These are phyloP conservation scores for Flaveria floridana DNA, from an alignment of 140 eudicot species.

Conservation along the genomic window DNA sequence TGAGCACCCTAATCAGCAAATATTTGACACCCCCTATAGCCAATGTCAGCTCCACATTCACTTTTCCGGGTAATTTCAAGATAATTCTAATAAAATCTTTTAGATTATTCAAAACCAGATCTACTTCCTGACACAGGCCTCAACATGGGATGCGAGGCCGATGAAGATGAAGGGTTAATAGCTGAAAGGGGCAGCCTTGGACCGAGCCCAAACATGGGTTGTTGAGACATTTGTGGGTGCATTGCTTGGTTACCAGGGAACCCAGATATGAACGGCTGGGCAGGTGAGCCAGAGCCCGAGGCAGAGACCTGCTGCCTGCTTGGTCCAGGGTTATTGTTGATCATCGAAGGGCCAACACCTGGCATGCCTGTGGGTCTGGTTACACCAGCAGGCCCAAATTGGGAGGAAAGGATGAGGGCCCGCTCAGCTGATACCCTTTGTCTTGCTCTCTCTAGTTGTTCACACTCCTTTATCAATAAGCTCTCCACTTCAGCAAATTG, in stretches of 20 bases:
- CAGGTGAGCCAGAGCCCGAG: slow-evolving; percentile 32
- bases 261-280: slow-evolving; percentile 66
- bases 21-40: slow-evolving; percentile 21
- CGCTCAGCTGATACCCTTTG: slow-evolving; percentile 78
- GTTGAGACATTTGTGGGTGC: slow-evolving; percentile 70
- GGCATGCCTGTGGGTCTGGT: slow-evolving; percentile 48
- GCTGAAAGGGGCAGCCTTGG: slow-evolving; percentile 79
- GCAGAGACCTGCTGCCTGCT: slow-evolving; percentile 52
- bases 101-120: slow-evolving; percentile 47
- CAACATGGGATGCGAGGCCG: slow-evolving; percentile 59
- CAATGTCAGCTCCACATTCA: slow-evolving; percentile 11
- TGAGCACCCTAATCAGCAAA: slow-evolving; percentile 28
- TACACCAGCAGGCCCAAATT: slow-evolving; percentile 51
- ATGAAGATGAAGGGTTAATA: slow-evolving; percentile 60
- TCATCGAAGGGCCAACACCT: slow-evolving; percentile 44
- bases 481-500: slow-evolving; percentile 96
- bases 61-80: slow-evolving; percentile 7
- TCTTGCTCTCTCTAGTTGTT: slow-evolving; percentile 77
- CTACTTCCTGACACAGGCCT: slow-evolving; percentile 50
- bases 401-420: slow-evolving; percentile 45
- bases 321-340: slow-evolving; percentile 43
- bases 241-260: slow-evolving; percentile 50
- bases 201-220: slow-evolving; percentile 70
- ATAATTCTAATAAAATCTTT: slow-evolving; percentile 20
- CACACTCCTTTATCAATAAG: slow-evolving; percentile 85